These are phyloP conservation scores for Hyphopichia pseudoburtonii DNA, from an alignment of 1,139 yeast genomes.

Conservation along the genomic window DNA sequence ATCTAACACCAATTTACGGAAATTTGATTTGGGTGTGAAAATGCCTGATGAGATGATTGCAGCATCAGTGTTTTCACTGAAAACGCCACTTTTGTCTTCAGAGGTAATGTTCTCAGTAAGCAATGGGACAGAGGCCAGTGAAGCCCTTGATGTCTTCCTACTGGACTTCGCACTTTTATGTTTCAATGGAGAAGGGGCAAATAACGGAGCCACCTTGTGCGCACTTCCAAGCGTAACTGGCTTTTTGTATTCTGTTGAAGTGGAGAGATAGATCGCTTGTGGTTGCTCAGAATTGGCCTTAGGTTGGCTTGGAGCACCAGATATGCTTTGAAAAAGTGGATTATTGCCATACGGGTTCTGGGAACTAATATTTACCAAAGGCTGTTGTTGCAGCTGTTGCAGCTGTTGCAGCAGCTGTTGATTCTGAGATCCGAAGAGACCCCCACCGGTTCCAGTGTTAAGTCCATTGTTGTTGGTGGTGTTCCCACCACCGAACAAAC, in stretches of 20 bases:
- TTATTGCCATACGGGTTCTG: slow-evolving; percentile 76
- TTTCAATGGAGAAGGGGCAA: slow-evolving; percentile 21
- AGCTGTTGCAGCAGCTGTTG: slow-evolving; percentile 16
- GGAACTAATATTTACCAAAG: slow-evolving; percentile 45
- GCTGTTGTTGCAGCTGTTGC: slow-evolving; percentile 29
- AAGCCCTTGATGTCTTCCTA: slow-evolving; percentile 7
- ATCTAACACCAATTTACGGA: slow-evolving; percentile 59
- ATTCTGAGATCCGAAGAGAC: slow-evolving; percentile 15
- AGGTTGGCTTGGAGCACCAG: slow-evolving; percentile 21
- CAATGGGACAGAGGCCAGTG: slow-evolving; percentile 6
- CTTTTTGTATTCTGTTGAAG: slow-evolving; percentile 33
- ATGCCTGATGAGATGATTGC: slow-evolving; percentile 72
- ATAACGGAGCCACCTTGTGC: slow-evolving; percentile 58
- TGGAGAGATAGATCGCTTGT: not conserved
- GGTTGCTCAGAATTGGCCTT: slow-evolving; percentile 6
- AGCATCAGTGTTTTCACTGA: slow-evolving; percentile 51
- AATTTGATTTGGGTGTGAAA: slow-evolving; percentile 62
- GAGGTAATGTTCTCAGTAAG: slow-evolving; percentile 2
- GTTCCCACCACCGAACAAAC: slow-evolving; percentile 17
- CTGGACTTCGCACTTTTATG: slow-evolving; percentile 10
- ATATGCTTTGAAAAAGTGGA: slow-evolving; percentile 56
- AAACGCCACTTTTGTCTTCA: slow-evolving; percentile 14
- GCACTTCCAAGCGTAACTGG: slow-evolving; percentile 60
- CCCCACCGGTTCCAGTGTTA: slow-evolving; percentile 17
- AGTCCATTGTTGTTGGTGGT: slow-evolving; percentile 12